A percentile compares a stretch with the other conserved stretches of the same genome.
phyloP scores from a whole-genome alignment of 192 early-diverging fungal genomes.

The Coemansia sp. region DNA sequence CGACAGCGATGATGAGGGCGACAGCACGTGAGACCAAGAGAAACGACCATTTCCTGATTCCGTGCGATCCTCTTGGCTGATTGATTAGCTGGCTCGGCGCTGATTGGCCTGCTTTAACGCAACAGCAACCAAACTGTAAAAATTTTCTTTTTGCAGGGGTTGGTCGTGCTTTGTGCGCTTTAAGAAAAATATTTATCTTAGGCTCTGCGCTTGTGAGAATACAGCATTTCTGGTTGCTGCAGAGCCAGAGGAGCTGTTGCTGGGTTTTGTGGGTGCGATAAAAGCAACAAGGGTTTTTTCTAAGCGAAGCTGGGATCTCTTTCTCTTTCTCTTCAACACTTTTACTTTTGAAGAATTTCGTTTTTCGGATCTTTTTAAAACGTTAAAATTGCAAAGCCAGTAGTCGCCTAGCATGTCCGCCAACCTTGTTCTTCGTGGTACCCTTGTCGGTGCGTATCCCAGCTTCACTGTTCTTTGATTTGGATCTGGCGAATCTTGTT shows the following conservation, averaged over 20 bases:
- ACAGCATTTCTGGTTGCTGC: slow-evolving; percentile 6
- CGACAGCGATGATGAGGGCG: slow-evolving; percentile 41
- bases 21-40: background rate
- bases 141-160: slow-evolving; percentile 27
- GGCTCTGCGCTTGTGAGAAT: background rate
- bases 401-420: slow-evolving; percentile 43
- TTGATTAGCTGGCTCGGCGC: slow-evolving; percentile 4
- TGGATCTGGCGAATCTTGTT: background rate
- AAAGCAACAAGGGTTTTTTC: background rate
- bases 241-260: background rate
- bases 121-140: slow-evolving; percentile 39
- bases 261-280: background rate
- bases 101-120: slow-evolving; percentile 14
- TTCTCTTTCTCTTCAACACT: slow-evolving; percentile 13
- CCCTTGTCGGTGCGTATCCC: slow-evolving; percentile 52
- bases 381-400: slow-evolving; percentile 9
- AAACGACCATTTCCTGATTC: slow-evolving; percentile 11
- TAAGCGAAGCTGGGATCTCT: background rate
- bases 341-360: slow-evolving; percentile 9
- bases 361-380: slow-evolving; percentile 12
- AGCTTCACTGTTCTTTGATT: background rate
- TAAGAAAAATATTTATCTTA: background rate
- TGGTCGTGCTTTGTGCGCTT: background rate
- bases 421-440: slow-evolving; percentile 56
- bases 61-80: background rate